Percentiles rank a stretch among this genome's conserved stretches.
Evolutionary conservation across 2,329 filamentous ascomycete genomes (phyloP).

Genomic region (Aspergillus sojae): DNA sequence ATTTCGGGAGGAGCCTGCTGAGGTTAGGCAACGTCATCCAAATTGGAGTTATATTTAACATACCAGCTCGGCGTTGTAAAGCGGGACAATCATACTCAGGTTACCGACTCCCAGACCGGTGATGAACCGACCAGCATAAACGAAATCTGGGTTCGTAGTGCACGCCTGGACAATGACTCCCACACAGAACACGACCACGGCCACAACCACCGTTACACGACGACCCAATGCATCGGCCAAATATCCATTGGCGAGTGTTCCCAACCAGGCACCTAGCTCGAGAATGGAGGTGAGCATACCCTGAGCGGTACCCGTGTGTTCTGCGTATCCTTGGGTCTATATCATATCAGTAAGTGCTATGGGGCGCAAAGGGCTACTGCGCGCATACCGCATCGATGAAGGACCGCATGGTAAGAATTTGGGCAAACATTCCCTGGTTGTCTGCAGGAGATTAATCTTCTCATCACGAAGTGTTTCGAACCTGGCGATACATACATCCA

Average conservation of each 20-base stretch:
- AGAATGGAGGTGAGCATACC: constrained; percentile 45
- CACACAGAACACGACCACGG: constrained; percentile 38
- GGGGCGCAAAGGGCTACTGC: constrained; percentile 20
- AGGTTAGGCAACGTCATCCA: neutral
- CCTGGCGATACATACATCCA: constrained; percentile 51
- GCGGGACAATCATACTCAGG: constrained; percentile 45
- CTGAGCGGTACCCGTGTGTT: constrained; percentile 28
- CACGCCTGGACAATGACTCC: constrained; percentile 44
- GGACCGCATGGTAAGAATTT: constrained; percentile 59
- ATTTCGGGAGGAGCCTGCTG: constrained; percentile 43
- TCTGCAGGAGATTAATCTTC: constrained; percentile 35
- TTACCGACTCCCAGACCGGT: constrained; percentile 48
- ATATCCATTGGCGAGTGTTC: constrained; percentile 41
- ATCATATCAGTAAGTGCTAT: neutral
- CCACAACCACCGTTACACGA: constrained; percentile 36
- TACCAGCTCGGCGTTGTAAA: constrained; percentile 43
- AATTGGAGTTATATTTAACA: neutral
- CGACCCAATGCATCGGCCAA: constrained; percentile 41
- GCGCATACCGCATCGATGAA: constrained; percentile 50
- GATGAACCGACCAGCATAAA: constrained; percentile 45
- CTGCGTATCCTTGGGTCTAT: constrained; percentile 33
- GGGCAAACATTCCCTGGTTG: constrained; percentile 77
- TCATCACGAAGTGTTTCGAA: neutral
- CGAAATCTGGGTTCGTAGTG: constrained; percentile 31
- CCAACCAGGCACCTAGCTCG: constrained; percentile 44